A percentile compares a stretch with the other conserved stretches of the same genome.
Conservation (phyloP, 768 basidiomycete species). For the Boletus tylopilopsis region DNA sequence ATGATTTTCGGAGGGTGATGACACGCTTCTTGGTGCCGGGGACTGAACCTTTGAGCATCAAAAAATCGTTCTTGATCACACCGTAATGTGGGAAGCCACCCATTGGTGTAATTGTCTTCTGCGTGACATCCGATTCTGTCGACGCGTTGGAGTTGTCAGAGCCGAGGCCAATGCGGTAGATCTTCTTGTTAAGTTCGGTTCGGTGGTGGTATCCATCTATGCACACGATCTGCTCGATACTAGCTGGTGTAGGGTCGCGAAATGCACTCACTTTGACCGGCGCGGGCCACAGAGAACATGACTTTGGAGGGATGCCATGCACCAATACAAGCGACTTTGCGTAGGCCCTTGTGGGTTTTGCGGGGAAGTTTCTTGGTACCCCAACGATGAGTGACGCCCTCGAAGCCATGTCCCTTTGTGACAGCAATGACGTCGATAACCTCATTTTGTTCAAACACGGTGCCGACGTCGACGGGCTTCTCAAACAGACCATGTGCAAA, state of each 20-base stretch:
- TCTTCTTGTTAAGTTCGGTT: slow-evolving; percentile 98
- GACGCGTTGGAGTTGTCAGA: slow-evolving; percentile 79
- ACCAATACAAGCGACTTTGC: slow-evolving; percentile 99
- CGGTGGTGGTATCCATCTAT: slow-evolving; percentile 96
- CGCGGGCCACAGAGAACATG: slow-evolving; percentile 99
- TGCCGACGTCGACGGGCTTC: slow-evolving; percentile 84
- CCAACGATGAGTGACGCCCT: slow-evolving; percentile 99
- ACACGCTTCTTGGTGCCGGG: slow-evolving; percentile 98
- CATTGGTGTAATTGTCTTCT: slow-evolving; percentile 93
- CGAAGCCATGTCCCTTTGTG: slow-evolving; percentile 99
- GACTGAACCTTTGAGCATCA: slow-evolving; percentile 94
- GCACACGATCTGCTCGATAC: slow-evolving; percentile 5
- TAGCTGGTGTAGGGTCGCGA: not conserved
- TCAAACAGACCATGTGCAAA: slow-evolving; percentile 93
- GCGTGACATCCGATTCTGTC: slow-evolving; percentile 91
- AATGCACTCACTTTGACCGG: slow-evolving; percentile 87
- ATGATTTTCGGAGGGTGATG: slow-evolving; percentile 93
- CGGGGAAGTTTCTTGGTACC: slow-evolving; percentile 98
- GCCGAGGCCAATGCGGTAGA: slow-evolving; percentile 90
- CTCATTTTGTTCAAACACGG: slow-evolving; percentile 96
- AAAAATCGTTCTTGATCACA: slow-evolving; percentile 97
- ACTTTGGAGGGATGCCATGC: slow-evolving; percentile 99
- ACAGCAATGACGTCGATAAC: slow-evolving; percentile 96
- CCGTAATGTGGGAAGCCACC: slow-evolving; percentile 99
- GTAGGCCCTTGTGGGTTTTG: slow-evolving; percentile 99